Percentiles rank a stretch among this genome's conserved stretches.
Evolutionary conservation across 805 yeast genomes (phyloP).

Genomic region (Metschnikowia corniflorae): DNA sequence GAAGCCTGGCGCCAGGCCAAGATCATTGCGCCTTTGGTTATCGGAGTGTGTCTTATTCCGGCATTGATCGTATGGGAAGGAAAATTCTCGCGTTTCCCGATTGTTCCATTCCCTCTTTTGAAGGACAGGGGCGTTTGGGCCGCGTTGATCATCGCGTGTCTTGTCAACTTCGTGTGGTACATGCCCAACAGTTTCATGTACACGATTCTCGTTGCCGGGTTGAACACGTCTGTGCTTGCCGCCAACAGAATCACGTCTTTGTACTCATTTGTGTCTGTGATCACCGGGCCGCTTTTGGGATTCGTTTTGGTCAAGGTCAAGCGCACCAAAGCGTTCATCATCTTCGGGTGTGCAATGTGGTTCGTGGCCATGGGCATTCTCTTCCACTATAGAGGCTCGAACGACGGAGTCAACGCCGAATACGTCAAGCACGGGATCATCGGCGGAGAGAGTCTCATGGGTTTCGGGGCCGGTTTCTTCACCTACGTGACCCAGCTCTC

Average conservation of each 20-base stretch:
- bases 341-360: conserved; percentile 59
- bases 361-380: conserved; percentile 59
- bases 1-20: conserved; percentile 54
- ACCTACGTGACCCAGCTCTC: conserved; percentile 62
- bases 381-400: conserved; percentile 51
- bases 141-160: conserved; percentile 55
- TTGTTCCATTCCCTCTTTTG: conserved; percentile 55
- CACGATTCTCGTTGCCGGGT: conserved; percentile 62
- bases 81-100: conserved; percentile 54
- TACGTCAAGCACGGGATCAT: conserved; percentile 49
- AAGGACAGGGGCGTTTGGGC: conserved; percentile 73
- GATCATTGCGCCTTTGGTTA: conserved; percentile 64
- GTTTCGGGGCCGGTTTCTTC: conserved; percentile 73
- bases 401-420: conserved; percentile 32
- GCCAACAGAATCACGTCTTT: conserved; percentile 65
- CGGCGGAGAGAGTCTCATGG: conserved; percentile 60
- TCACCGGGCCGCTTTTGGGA: conserved; percentile 59
- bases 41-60: conserved; percentile 62
- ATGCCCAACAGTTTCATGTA: conserved; percentile 70
- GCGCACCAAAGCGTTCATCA: conserved; percentile 55
- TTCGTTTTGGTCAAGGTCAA: conserved; percentile 44
- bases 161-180: conserved; percentile 60
- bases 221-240: conserved; percentile 53
- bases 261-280: conserved; percentile 62
- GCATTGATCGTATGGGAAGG: conserved; percentile 59